Evolutionary conservation across 2,329 filamentous ascomycete genomes (phyloP).

Genomic region (Penicillium polonicum): DNA sequence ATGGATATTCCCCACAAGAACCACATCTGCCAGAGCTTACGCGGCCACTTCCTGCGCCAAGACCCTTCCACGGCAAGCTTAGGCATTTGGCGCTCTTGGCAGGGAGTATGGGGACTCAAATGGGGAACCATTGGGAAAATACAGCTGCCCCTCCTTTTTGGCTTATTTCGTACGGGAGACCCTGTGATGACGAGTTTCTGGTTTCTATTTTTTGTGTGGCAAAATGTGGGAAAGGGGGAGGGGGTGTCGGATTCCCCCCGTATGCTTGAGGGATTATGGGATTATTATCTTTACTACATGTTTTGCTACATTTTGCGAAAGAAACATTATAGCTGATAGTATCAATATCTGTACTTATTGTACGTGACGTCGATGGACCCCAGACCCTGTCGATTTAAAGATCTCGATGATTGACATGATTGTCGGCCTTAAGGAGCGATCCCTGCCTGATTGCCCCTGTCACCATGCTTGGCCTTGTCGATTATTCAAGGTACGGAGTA

Average conservation of each 20-base stretch:
- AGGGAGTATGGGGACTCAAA: neutral
- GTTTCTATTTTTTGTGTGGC: conserved; percentile 13
- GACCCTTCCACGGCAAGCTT: conserved; percentile 23
- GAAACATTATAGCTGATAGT: neutral
- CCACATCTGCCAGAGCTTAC: conserved; percentile 19
- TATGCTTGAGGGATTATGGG: neutral
- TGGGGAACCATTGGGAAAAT: neutral
- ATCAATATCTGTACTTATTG: neutral
- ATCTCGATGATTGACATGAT: conserved; percentile 28
- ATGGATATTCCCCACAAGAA: conserved; percentile 20
- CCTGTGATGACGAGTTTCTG: conserved; percentile 4
- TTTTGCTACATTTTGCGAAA: neutral
- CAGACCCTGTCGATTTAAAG: conserved; percentile 4
- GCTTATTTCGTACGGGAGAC: neutral
- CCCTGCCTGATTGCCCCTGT: conserved; percentile 22
- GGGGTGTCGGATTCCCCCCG: conserved; percentile 7
- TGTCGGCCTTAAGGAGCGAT: conserved; percentile 22
- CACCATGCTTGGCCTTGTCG: conserved; percentile 20
- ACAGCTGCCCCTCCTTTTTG: conserved; percentile 8
- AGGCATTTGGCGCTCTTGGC: conserved; percentile 28
- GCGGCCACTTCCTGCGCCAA: conserved; percentile 27
- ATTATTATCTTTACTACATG: neutral
- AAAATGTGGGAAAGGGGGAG: conserved; percentile 9
- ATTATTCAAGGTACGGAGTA: conserved; percentile 6
- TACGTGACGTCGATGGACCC: neutral